A percentile compares a stretch with the other conserved stretches of the same genome.
phyloP scores from a whole-genome alignment of 2,329 filamentous ascomycete species.

The Domatiomyces globalis region DNA sequence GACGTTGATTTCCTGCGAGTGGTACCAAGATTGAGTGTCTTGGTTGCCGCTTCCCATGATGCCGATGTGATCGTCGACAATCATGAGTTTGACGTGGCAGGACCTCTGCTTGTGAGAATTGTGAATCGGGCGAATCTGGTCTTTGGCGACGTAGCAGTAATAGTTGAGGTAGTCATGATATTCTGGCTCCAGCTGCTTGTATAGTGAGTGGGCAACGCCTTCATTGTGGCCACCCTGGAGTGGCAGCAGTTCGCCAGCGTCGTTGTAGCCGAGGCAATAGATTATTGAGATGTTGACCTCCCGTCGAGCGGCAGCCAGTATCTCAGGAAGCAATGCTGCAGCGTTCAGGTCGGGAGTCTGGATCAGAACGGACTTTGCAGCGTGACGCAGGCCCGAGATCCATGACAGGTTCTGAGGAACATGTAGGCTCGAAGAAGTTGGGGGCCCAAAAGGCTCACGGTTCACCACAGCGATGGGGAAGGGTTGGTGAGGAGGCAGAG shows the following conservation, averaged over 20 bases:
- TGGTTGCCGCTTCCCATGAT: slow-evolving; percentile 64
- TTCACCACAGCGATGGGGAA: slow-evolving; percentile 61
- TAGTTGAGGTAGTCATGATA: slow-evolving; percentile 43
- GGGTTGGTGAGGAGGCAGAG: slow-evolving; percentile 37
- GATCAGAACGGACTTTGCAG: slow-evolving; percentile 53
- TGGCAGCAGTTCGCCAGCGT: slow-evolving; percentile 60
- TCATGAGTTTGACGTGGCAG: slow-evolving; percentile 67
- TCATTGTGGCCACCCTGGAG: slow-evolving; percentile 65
- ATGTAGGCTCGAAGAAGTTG: slow-evolving; percentile 45
- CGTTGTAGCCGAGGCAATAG: slow-evolving; percentile 66
- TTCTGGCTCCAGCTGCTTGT: slow-evolving; percentile 40
- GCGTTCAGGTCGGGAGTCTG: slow-evolving; percentile 68
- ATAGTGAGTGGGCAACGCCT: slow-evolving; percentile 48
- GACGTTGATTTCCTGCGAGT: slow-evolving; percentile 64
- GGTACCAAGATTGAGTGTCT: slow-evolving; percentile 67
- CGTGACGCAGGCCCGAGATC: slow-evolving; percentile 54
- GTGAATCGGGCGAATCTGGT: slow-evolving; percentile 53
- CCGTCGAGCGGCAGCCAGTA: slow-evolving; percentile 50
- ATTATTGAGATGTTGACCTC: slow-evolving; percentile 57
- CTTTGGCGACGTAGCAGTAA: slow-evolving; percentile 59
- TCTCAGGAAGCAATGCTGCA: slow-evolving; percentile 48
- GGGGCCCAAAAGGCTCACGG: slow-evolving; percentile 50
- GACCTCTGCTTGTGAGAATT: slow-evolving; percentile 51
- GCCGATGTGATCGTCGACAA: slow-evolving; percentile 53
- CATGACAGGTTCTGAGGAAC: slow-evolving; percentile 66